Conservation (phyloP, 495 filamentous ascomycete genomes). For the Hypoxylon intermedium region DNA sequence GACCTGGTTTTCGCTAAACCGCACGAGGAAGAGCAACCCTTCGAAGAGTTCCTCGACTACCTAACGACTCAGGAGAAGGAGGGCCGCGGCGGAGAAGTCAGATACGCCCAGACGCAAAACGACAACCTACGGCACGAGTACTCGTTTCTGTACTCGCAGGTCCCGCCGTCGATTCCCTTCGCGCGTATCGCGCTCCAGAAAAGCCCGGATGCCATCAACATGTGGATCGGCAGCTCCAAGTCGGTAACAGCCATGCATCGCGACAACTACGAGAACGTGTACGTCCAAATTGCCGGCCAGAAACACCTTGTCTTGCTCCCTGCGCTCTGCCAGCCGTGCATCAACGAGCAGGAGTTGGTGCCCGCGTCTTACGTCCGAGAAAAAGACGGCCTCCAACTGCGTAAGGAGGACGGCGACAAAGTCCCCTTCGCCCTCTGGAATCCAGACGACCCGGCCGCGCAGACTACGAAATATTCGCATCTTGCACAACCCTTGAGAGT, state of each 20-base stretch:
- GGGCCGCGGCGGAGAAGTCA: slow-evolving; percentile 43
- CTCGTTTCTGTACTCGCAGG: slow-evolving; percentile 58
- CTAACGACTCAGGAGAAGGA: slow-evolving; percentile 50
- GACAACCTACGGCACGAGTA: slow-evolving; percentile 79
- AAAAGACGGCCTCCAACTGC: slow-evolving; percentile 43
- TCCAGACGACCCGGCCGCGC: slow-evolving; percentile 61
- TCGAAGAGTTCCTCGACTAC: slow-evolving; percentile 55
- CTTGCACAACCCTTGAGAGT: slow-evolving; percentile 64
- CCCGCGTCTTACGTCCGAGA: slow-evolving; percentile 59
- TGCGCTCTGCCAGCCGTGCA: slow-evolving; percentile 65
- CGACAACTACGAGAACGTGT: slow-evolving; percentile 84
- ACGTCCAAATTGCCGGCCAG: slow-evolving; percentile 70
- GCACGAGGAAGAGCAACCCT: slow-evolving; percentile 59
- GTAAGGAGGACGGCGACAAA: slow-evolving; percentile 44
- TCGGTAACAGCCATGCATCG: slow-evolving; percentile 74
- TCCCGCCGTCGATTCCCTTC: slow-evolving; percentile 66
- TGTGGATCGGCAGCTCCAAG: slow-evolving; percentile 76
- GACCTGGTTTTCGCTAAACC: slow-evolving; percentile 62
- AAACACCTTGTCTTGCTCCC: slow-evolving; percentile 78
- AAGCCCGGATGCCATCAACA: slow-evolving; percentile 73
- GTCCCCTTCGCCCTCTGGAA: slow-evolving; percentile 75
- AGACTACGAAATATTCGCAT: slow-evolving; percentile 60
- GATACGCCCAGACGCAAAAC: slow-evolving; percentile 72
- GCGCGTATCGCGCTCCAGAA: slow-evolving; percentile 68
- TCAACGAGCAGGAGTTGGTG: slow-evolving; percentile 63